phyloP scores from a whole-genome alignment of 257 asterid genomes.

The Echites panduratus region DNA sequence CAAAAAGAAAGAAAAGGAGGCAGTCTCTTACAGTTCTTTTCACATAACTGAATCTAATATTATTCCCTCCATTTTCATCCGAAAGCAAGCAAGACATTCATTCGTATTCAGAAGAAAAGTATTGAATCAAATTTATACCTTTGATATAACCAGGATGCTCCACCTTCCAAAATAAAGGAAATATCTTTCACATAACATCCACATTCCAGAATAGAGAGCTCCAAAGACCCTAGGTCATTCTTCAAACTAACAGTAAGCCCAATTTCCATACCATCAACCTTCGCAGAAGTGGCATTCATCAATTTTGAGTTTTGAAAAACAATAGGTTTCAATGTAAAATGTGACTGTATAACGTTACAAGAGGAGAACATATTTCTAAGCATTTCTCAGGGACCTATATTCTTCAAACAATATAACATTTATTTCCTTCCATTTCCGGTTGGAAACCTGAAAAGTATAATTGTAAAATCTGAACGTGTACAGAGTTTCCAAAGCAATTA shows the following conservation, averaged over 20 bases:
- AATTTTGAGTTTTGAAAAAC: constrained; percentile 9
- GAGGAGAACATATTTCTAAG: neutral
- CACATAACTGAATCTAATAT: too few species aligned
- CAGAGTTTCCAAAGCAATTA: neutral
- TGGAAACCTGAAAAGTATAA: neutral
- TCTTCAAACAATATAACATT: too few species aligned
- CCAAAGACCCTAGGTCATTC: constrained; percentile 59
- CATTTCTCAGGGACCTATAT: neutral
- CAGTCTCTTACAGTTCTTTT: too few species aligned
- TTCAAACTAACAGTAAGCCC: too few species aligned
- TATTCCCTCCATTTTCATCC: too few species aligned
- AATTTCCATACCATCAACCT: constrained; percentile 86
- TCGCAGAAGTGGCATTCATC: constrained; percentile 22
- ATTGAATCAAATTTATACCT: constrained; percentile 43
- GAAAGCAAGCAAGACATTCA: too few species aligned
- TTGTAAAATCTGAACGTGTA: neutral
- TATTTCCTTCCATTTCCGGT: too few species aligned
- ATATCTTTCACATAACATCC: too few species aligned
- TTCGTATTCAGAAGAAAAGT: constrained; percentile 16
- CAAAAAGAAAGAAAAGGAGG: too few species aligned
- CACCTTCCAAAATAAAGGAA: constrained; percentile 77
- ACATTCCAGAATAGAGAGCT: constrained; percentile 65
- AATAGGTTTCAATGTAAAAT: neutral
- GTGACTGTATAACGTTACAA: constrained; percentile 11
- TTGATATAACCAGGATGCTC: constrained; percentile 99